Evolutionary conservation across 2,329 filamentous ascomycete genomes (phyloP), one percentile per base, ranked within the genome.

Genomic region (Diaporthe sp.): DNA sequence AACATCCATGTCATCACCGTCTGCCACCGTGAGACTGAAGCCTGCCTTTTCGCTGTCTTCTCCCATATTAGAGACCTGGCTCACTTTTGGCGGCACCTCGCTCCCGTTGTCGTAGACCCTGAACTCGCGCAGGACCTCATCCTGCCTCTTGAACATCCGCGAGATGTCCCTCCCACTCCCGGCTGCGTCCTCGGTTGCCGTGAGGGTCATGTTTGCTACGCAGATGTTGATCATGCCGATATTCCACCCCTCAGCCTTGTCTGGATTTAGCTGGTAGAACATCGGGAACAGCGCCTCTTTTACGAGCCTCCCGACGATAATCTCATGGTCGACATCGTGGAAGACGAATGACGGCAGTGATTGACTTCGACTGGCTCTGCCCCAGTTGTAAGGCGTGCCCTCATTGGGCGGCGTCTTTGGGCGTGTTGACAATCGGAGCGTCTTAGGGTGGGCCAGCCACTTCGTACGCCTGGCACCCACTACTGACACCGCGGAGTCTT

Each of bases 141-240:
- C 92, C 81, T 97, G 95, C 73, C 88, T 88, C 80, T 87, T 91
- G 82, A 98, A 97, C 95, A 98, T 97, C 80, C 87, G 90, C 1
- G 89, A 89, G 78, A 98, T 98, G 80, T 98, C 92, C 77, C 94
- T 88, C 1, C 94, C 94, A n/a, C 85, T 87, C 42, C 89, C 89
- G 13, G 86, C 84, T 75, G 87, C 85, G 53, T 83, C 82, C 51
- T 89, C 87, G 19, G 86, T 86, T 6, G 89, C 91, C 22, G 86
- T 87, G 55, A 89, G 86, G 1, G 89, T 89, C 92, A 98, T 96
- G 81, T 98, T 98, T 19, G 94, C 94, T 10, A 94, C 95, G 61
- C 95, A 96, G 31, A 98, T 86, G 78, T 98, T 98, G 75, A 98
- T 87, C 70, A 98, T 86, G 78, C 94, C 94, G 25, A 98, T 84